phyloP scores from a whole-genome alignment of 768 basidiomycete species.

The Tulasnella sp. region DNA sequence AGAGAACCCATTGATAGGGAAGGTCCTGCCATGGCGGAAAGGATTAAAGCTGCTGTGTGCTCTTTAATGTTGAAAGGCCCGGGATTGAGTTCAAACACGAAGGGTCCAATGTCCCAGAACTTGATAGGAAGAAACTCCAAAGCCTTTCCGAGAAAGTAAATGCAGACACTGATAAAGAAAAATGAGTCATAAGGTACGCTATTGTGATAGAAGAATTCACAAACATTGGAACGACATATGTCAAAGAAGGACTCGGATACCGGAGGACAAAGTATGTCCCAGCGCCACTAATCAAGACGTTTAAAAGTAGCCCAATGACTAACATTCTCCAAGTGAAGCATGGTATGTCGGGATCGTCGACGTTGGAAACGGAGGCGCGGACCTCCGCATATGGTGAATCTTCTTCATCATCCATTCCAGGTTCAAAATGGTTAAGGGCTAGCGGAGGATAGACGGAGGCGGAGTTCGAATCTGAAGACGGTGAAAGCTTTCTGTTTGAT shows the following conservation, averaged over 20 bases:
- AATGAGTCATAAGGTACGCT: slow-evolving; percentile 32
- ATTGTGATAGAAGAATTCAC: slow-evolving; percentile 48
- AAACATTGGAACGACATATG: slow-evolving; percentile 70
- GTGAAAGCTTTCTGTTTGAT: background rate
- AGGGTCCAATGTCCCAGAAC: slow-evolving; percentile 42
- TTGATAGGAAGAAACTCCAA: slow-evolving; percentile 64
- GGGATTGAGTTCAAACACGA: slow-evolving; percentile 80
- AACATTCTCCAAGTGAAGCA: slow-evolving; percentile 88
- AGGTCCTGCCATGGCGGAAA: slow-evolving; percentile 61
- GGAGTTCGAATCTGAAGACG: background rate
- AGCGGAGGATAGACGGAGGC: background rate
- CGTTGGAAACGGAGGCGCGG: slow-evolving; percentile 93
- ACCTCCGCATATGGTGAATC: slow-evolving; percentile 98
- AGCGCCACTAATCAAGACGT: slow-evolving; percentile 59
- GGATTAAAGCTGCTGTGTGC: slow-evolving; percentile 86
- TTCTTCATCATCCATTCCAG: slow-evolving; percentile 54
- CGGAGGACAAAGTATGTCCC: slow-evolving; percentile 97
- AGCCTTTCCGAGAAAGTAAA: slow-evolving; percentile 91
- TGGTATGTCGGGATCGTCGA: slow-evolving; percentile 99
- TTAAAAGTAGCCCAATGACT: slow-evolving; percentile 63
- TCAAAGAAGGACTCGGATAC: slow-evolving; percentile 75
- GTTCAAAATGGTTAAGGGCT: slow-evolving; percentile 2
- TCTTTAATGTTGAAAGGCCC: slow-evolving; percentile 98
- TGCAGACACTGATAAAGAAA: slow-evolving; percentile 56
- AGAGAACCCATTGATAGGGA: slow-evolving; percentile 77